Base-by-base conservation (phyloP, 78 protist species). In the Dictyostelium capitatum region DNA sequence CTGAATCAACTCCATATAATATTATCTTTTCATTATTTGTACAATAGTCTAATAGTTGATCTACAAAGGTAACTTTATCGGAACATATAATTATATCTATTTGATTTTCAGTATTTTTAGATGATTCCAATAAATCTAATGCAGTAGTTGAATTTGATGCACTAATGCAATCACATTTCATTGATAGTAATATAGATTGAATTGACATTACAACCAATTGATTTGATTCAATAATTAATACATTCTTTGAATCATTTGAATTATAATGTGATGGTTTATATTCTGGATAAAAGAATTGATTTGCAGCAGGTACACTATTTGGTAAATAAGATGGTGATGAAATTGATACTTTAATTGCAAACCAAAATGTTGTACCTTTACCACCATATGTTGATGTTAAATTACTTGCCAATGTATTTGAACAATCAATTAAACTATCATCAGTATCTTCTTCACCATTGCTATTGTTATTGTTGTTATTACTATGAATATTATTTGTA, bases 261-360 rank as follows among this genome's bases (percentile, higher is more conserved):
- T 67, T 23, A 11, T 19, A n/a, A 43, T 48, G 62, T 23, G 64
- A 74, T 4, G 70, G 93, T 46, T 41, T 75, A 62, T 28, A 87
- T 51, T 87, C 93, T 6, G 93, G 93, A 10, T 57, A 77, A 48
- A 87, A 77, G 79, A 87, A 77, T 77, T 74, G 93, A 11, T 87
- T 87, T 0, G 93, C 93, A 0, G 93, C 85, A 0, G 93, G 93
- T 0, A 87, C 93, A 77, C 84, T 77, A 12, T 37, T 77, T n/a
- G 93, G 93, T 30, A 87, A 25, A 51, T 87, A 87, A 1, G 78
- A 30, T 10, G 93, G 93, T 6, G 93, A 43, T 0, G 85, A 82
- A 41, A 87, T 51, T 4, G 82, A 28, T 7, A 87, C 57, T 46
- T 87, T 87, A 3, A 87, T 28, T 1, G 69, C 30, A n/a, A 87